These are phyloP conservation scores for Aspergillus saccharolyticus DNA, from an alignment of 495 filamentous ascomycete species.

Conservation along the genomic window DNA sequence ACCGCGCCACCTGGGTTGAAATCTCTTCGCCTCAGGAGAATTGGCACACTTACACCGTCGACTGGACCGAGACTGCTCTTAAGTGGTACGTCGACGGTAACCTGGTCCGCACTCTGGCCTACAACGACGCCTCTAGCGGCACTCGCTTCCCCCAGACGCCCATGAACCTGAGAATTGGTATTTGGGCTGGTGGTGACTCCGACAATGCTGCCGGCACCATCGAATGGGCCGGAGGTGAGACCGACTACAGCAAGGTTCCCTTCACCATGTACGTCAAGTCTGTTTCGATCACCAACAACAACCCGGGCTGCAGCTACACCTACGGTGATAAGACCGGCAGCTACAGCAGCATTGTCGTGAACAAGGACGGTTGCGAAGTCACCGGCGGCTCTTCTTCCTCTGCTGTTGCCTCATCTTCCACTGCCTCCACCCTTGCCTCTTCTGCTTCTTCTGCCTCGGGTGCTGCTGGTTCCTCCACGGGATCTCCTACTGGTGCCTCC, in stretches of 20 bases:
- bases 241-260: conserved; percentile 60
- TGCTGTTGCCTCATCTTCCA: conserved; percentile 5
- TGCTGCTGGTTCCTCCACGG: conserved; percentile 15
- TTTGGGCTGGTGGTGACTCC: conserved; percentile 78
- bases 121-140: conserved; percentile 55
- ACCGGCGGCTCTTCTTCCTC: conserved; percentile 2
- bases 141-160: conserved; percentile 87
- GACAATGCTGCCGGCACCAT: conserved; percentile 52
- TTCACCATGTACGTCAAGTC: conserved; percentile 65
- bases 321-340: conserved; percentile 35
- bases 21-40: conserved; percentile 58
- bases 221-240: conserved; percentile 70
- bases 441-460: not conserved
- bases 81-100: conserved; percentile 75
- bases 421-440: not conserved
- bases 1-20: conserved; percentile 59
- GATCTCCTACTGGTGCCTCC: conserved; percentile 4
- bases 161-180: conserved; percentile 75
- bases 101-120: conserved; percentile 62
- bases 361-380: conserved; percentile 11
- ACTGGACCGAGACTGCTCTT: conserved; percentile 71
- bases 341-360: conserved; percentile 32
- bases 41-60: conserved; percentile 79
- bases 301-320: conserved; percentile 32
- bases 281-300: conserved; percentile 34